phyloP scores from a whole-genome alignment of 306 rosid genomes.

The Cajanus cajan region DNA sequence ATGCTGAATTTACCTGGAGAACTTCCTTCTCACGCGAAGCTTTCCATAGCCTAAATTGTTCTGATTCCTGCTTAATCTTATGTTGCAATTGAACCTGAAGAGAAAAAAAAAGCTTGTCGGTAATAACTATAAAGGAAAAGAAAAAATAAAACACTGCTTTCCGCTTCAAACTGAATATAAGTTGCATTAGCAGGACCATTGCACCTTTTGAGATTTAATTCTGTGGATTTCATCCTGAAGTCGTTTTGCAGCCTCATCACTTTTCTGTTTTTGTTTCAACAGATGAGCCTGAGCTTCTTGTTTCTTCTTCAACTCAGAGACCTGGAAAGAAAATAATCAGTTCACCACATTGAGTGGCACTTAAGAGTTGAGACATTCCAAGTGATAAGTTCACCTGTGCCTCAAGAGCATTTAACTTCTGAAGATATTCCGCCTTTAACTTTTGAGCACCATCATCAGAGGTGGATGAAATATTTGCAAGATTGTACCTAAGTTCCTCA shows the following conservation, averaged over 20 bases:
- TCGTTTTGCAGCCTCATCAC: conserved; percentile 89
- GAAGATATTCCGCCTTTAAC: conserved; percentile 86
- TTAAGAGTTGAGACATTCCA: conserved; percentile 9
- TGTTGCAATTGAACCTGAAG: conserved; percentile 90
- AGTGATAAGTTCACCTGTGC: conserved; percentile 60
- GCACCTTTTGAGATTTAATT: conserved; percentile 90
- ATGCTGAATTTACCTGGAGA: conserved; percentile 67
- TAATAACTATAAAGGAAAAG: background rate
- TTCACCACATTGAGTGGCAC: background rate
- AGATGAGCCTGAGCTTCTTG: conserved; percentile 96
- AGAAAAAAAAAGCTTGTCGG: conserved; percentile 19
- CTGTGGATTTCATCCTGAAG: conserved; percentile 96
- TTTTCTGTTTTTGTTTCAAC: conserved; percentile 84
- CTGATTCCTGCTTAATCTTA: conserved; percentile 96
- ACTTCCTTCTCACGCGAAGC: conserved; percentile 97
- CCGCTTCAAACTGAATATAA: background rate
- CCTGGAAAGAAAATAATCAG: conserved; percentile 58
- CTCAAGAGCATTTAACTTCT: conserved; percentile 82
- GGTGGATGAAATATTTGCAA: conserved; percentile 68
- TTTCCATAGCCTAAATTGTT: conserved; percentile 96
- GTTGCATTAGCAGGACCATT: background rate
- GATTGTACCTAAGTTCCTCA: conserved; percentile 64
- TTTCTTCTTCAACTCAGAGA: conserved; percentile 80
- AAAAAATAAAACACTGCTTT: background rate
- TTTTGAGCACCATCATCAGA: conserved; percentile 86